These are phyloP conservation scores for Ettlia oleoabundans DNA, from an alignment of 139 green algal genomes.

Conservation along the genomic window DNA sequence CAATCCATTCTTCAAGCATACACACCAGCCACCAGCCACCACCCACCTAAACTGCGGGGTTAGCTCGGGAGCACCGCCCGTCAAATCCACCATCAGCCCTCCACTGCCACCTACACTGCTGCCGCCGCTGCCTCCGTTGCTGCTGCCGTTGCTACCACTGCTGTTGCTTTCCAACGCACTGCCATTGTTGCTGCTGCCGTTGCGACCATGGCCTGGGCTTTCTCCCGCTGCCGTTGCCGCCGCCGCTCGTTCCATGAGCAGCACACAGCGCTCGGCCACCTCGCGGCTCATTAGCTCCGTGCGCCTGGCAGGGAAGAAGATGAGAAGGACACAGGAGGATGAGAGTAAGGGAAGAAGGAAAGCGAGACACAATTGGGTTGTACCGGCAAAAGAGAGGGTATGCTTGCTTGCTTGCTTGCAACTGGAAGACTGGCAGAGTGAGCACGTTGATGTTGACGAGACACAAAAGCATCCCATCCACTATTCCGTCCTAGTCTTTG, in stretches of 20 bases:
- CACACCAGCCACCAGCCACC: neutral
- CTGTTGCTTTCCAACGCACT: too few species aligned
- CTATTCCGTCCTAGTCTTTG: too few species aligned
- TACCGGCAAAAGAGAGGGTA: too few species aligned
- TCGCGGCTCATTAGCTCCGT: slow-evolving; percentile 78
- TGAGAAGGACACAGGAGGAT: neutral
- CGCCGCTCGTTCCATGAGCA: slow-evolving; percentile 61
- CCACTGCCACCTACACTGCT: neutral
- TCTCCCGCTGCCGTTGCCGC: too few species aligned
- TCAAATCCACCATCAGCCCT: slow-evolving; percentile 89
- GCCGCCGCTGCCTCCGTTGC: neutral
- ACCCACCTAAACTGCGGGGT: slow-evolving; percentile 81
- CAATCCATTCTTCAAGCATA: neutral
- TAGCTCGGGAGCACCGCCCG: slow-evolving; percentile 94
- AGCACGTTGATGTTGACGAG: too few species aligned
- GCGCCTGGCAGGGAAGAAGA: slow-evolving; percentile 38
- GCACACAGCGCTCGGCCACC: slow-evolving; percentile 76
- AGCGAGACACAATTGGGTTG: too few species aligned
- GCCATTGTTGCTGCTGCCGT: too few species aligned
- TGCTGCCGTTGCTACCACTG: too few species aligned
- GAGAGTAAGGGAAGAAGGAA: neutral
- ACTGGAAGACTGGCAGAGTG: too few species aligned
- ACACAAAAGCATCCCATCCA: neutral
- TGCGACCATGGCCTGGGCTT: too few species aligned
- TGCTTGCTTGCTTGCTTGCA: too few species aligned